Percentiles rank a stretch among this genome's conserved stretches.
Conservation (phyloP, 2,329 filamentous ascomycete genomes). For the Fusarium buharicum region DNA sequence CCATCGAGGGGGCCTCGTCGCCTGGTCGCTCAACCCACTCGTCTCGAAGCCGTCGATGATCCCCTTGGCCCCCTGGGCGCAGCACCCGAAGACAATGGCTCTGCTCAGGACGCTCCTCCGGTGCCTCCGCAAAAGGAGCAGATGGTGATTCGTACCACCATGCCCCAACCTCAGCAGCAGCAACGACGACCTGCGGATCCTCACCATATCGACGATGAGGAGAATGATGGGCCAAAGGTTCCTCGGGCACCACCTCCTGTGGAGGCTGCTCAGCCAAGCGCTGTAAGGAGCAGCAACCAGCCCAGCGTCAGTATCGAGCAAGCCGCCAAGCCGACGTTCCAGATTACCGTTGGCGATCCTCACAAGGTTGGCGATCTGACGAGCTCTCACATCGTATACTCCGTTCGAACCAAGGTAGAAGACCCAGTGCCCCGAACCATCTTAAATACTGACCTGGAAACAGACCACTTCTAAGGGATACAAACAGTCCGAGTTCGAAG, state of each 20-base stretch:
- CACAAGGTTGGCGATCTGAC: slow-evolving; percentile 98
- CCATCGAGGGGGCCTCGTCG: slow-evolving; percentile 66
- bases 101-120: slow-evolving; percentile 66
- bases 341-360: slow-evolving; percentile 92
- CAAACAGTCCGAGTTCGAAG: slow-evolving; percentile 89
- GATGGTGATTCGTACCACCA: slow-evolving; percentile 68
- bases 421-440: neutral
- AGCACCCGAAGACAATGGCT: slow-evolving; percentile 59
- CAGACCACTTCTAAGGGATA: slow-evolving; percentile 97
- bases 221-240: slow-evolving; percentile 63
- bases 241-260: slow-evolving; percentile 75
- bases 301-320: slow-evolving; percentile 93
- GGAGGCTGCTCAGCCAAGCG: slow-evolving; percentile 65
- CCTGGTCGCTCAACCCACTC: slow-evolving; percentile 78
- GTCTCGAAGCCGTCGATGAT: slow-evolving; percentile 80
- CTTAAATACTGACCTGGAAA: slow-evolving; percentile 12
- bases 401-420: slow-evolving; percentile 86
- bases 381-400: slow-evolving; percentile 97
- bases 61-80: slow-evolving; percentile 82
- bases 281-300: slow-evolving; percentile 63
- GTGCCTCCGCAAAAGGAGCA: slow-evolving; percentile 75
- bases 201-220: slow-evolving; percentile 77
- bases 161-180: slow-evolving; percentile 57
- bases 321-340: slow-evolving; percentile 89
- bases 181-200: slow-evolving; percentile 62